Evolutionary conservation across 495 filamentous ascomycete genomes (phyloP), one percentile per base, ranked within the genome.

Genomic region (Penicillium coffeae): DNA sequence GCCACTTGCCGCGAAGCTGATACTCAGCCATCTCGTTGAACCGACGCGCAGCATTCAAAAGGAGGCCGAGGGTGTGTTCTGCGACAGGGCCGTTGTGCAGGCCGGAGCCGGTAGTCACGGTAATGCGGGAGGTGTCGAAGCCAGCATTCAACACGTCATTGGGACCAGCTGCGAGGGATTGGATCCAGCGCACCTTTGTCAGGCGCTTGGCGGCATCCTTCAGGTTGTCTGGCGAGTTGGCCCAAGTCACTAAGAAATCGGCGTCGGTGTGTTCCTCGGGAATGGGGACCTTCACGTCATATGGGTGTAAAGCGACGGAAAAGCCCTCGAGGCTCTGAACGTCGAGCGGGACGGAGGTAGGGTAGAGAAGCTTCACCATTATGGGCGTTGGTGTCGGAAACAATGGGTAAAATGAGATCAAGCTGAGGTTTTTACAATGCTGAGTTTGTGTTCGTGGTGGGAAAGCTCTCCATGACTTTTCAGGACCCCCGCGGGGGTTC

Each of bases 311-410:
- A 8, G 66, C 30, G 37, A 73, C 63, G 20, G 71, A 58, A 69
- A 80, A 82, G 55, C 76, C 78, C 42, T 79, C 59, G 47, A 82
- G 64, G 43, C 50, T 62, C 52, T 69, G 45, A 36, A 71, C 46
- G 60, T 80, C 66, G 54, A 82, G 69, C 22, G 62, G 59, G 47
- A 82, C 68, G 6, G 79, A 80, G 41, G 72, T 82, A 37, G 80
- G 80, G 63, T 83, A 83, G 21, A 82, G 76, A 60, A 83, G 73
- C 63, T 83, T 82, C 79, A 81, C 82, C 13, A 7, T 54, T 39
- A 20, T 16, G 14, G 39, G 16, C 30, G 19, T 21, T 37, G 15
- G 8, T 7, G 33, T 22, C 22, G 21, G 16, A 22, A 34, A 18
- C 21, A n/a, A 14, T 14, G 8, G 15, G 14, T 16, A 34, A 16